Conservation (phyloP, 345 rosid species). For the Clarkia xantiana region DNA sequence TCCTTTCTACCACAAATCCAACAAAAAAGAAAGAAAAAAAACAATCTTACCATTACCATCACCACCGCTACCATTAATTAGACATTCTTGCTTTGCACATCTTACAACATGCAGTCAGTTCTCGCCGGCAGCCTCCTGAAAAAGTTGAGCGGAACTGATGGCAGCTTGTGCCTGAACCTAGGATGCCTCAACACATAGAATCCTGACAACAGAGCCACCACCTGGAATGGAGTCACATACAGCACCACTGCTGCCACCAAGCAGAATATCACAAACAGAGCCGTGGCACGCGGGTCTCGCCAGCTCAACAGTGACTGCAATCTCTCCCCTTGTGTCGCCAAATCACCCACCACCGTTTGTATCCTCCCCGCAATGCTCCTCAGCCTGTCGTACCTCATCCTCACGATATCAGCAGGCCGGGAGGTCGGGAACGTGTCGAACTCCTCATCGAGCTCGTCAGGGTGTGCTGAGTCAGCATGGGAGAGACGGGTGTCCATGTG, state of each 20-base stretch:
- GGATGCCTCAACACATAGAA: constrained; percentile 45
- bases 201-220: constrained; percentile 22
- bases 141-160: constrained; percentile 45
- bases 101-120: constrained; percentile 41
- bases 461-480: constrained; percentile 12
- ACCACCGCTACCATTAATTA: no score
- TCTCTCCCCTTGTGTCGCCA: constrained; percentile 56
- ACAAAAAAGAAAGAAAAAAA: no score
- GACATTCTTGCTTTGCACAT: no score
- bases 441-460: constrained; percentile 37
- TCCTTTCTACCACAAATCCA: no score
- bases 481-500: constrained; percentile 31
- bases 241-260: constrained; percentile 36
- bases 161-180: constrained; percentile 30
- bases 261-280: constrained; percentile 36
- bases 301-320: constrained; percentile 39
- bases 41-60: no score
- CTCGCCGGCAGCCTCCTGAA: constrained; percentile 46
- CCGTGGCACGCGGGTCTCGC: constrained; percentile 57
- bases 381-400: constrained; percentile 29
- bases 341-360: constrained; percentile 19
- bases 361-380: constrained; percentile 31
- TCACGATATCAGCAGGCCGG: constrained; percentile 11
- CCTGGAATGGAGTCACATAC: constrained; percentile 38
- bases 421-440: constrained; percentile 41